These are phyloP conservation scores for Tylopilus plumbeoviolaceoides DNA, from an alignment of 768 basidiomycete genomes.

Conservation along the genomic window DNA sequence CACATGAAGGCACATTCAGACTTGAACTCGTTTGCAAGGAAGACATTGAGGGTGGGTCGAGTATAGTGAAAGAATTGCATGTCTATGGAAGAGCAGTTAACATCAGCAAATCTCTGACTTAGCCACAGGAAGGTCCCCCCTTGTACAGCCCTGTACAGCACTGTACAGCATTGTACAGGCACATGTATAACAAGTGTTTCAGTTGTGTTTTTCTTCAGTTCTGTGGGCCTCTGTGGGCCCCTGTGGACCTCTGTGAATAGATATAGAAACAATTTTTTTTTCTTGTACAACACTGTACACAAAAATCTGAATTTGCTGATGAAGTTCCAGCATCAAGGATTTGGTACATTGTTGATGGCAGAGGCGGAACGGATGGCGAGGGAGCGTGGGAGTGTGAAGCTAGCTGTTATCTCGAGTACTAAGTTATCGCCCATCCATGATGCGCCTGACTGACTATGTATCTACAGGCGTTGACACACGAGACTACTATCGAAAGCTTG, in stretches of 20 bases:
- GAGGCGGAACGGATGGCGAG: conserved; percentile 97
- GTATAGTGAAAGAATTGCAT: conserved; percentile 93
- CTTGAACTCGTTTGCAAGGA: conserved; percentile 78
- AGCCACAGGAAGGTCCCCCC: too few relatives aligned
- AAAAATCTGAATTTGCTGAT: too few relatives aligned
- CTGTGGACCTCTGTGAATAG: too few relatives aligned
- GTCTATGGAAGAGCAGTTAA: conserved; percentile 98
- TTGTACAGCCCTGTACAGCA: too few relatives aligned
- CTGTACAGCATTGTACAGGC: too few relatives aligned
- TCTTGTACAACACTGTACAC: too few relatives aligned
- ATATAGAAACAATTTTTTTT: too few relatives aligned
- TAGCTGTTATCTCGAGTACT: conserved; percentile 98
- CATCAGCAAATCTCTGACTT: too few relatives aligned
- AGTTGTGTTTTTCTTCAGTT: too few relatives aligned
- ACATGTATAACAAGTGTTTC: too few relatives aligned
- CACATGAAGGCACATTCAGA: conserved; percentile 94
- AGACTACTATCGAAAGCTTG: conserved; percentile 93
- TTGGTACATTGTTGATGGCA: conserved; percentile 97
- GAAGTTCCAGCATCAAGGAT: conserved; percentile 97
- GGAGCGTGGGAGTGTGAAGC: conserved; percentile 92
- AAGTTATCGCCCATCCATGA: conserved; percentile 23
- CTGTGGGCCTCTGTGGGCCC: too few relatives aligned
- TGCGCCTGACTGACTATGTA: background rate
- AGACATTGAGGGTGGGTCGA: conserved; percentile 73
- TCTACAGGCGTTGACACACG: conserved; percentile 85